Evolutionary conservation across 1,139 yeast genomes (phyloP), one percentile per base, ranked within the genome.

Genomic region (Arxiozyma heterogenica): DNA sequence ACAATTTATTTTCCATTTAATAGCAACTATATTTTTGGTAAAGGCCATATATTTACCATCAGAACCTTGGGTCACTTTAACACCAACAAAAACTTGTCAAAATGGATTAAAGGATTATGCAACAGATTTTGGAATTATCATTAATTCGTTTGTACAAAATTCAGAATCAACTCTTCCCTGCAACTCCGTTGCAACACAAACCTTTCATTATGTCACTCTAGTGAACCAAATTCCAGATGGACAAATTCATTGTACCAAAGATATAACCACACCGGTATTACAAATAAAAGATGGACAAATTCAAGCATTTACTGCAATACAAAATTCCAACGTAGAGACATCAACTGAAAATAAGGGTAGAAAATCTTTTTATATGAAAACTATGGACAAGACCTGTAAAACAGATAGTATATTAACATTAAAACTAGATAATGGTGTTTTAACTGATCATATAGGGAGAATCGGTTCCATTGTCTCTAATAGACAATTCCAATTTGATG

Each of bases 401-500:
- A 67, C 77, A 54, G 70, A 70, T 50, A 74, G 75, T 64, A 74
- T 86, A 52, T 75, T 84, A 64, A 68, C 82, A 51, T 74, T 84
- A 80, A 71, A 74, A 41, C 78, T 85, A 66, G 69, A 75, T 51
- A 77, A 68, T 51, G 74, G 81, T 63, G 65, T 82, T 58, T 76
- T 85, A 69, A 78, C 76, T 41, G 93, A 85, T 67, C 68, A 78
- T 53, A 62, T 73, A 56, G 88, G 88, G 57, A 83, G 93, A 81
- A 74, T 85, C 61, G 93, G 93, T 68, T 81, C 90, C 56, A 84
- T 85, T 72, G 93, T 85, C 65, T 86, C 91, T 59, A 84, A 84
- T 83, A 81, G 85, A 76, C 93, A 85, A 77, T 84, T 85, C 84
- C 93, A 85, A 76, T 85, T 85, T 66, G 93, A 85, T 69, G 93